phyloP scores from a whole-genome alignment of 371 early-diverging fungal species.

The Encephalitozoon romaleae region DNA sequence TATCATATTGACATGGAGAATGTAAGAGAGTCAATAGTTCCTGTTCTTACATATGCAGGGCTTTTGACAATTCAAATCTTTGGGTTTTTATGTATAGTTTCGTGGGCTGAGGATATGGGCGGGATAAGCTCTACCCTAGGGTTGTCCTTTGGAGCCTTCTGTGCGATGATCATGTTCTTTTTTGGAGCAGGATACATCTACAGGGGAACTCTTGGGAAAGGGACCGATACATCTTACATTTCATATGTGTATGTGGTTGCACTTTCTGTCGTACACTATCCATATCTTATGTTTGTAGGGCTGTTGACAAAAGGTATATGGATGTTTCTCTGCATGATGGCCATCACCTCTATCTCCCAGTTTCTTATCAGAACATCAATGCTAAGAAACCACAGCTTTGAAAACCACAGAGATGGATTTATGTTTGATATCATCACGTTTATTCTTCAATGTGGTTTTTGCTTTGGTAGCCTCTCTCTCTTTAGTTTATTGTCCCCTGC shows the following conservation, averaged over 20 bases:
- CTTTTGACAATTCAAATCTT: neutral
- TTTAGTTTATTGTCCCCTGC: neutral
- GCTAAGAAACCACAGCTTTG: neutral
- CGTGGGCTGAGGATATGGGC: neutral
- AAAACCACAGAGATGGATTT: neutral
- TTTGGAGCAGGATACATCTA: conserved; percentile 5
- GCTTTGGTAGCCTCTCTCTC: neutral
- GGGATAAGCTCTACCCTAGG: neutral
- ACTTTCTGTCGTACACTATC: neutral
- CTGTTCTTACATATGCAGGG: neutral
- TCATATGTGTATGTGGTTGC: neutral
- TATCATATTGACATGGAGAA: neutral
- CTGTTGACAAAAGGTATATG: neutral
- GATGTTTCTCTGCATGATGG: neutral
- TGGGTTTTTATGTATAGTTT: neutral
- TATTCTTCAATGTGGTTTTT: neutral
- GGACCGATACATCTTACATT: neutral
- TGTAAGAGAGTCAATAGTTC: neutral
- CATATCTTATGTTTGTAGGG: neutral
- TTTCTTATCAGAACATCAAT: neutral
- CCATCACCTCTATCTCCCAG: neutral
- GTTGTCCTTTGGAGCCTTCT: neutral
- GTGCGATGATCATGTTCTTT: neutral
- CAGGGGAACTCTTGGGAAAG: neutral
- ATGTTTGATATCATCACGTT: neutral